These are phyloP conservation scores for Cubamyces sp. DNA, from an alignment of 768 basidiomycete species.

Conservation along the genomic window DNA sequence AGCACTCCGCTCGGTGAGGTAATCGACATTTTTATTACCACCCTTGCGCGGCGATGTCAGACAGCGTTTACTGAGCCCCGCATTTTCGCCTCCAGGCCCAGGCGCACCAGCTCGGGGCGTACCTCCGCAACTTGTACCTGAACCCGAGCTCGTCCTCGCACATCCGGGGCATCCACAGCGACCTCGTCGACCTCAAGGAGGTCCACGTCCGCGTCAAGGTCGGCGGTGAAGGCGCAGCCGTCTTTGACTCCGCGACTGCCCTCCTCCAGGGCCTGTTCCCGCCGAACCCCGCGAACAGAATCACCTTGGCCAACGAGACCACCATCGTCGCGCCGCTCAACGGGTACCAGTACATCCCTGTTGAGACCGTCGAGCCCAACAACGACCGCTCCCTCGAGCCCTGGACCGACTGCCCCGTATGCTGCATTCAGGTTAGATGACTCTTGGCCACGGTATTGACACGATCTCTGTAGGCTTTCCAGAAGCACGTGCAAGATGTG, in stretches of 20 bases:
- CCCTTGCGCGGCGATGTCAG: neutral
- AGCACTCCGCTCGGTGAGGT: conserved; percentile 80
- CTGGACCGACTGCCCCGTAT: conserved; percentile 68
- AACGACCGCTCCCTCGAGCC: conserved; percentile 85
- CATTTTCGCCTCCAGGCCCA: conserved; percentile 50
- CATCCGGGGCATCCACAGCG: conserved; percentile 64
- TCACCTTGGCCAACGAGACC: conserved; percentile 78
- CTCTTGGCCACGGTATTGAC: neutral
- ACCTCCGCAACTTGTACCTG: conserved; percentile 70
- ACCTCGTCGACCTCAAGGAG: conserved; percentile 74
- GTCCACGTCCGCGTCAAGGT: conserved; percentile 81
- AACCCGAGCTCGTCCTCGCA: conserved; percentile 66
- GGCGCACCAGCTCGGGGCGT: conserved; percentile 64
- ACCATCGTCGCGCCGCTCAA: conserved; percentile 72
- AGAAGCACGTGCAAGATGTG: conserved; percentile 63
- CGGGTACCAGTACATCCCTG: conserved; percentile 84
- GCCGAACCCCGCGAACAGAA: conserved; percentile 72
- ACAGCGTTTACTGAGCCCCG: neutral
- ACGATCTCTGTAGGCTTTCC: conserved; percentile 52
- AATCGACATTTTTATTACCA: conserved; percentile 27
- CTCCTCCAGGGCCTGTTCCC: conserved; percentile 87
- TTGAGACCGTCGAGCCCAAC: conserved; percentile 84
- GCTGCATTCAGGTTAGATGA: conserved; percentile 17
- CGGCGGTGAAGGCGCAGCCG: conserved; percentile 82
- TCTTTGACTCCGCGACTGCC: conserved; percentile 85